Base-by-base conservation (phyloP, 2,329 filamentous ascomycete genomes). In the Shiraia sp. region DNA sequence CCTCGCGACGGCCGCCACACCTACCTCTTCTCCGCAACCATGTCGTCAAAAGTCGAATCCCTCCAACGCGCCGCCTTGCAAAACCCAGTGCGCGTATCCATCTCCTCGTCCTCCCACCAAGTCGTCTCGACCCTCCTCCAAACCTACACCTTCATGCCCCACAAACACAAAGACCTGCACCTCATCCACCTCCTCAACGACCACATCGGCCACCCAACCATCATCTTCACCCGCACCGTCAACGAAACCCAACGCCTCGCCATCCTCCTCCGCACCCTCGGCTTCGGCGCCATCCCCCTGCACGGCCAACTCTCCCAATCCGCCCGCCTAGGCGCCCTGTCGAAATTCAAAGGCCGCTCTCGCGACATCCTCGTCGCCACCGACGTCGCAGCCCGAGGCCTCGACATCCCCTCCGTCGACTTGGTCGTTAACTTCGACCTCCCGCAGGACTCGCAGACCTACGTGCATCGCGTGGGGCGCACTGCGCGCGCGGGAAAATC, bases 291-390 rank as follows among this genome's bases (percentile, higher is more conserved):
- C 3, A 93, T 97, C 46, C 92, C 93, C 0, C 79, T 99, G 0
- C 92, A 99, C 70, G 93, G 92, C 7, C 89, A 96, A 64, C 81
- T 99, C 36, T 90, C 85, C 1, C 93, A 99, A 68, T 88, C 88
- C 1, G 80, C 88, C 12, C 89, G 93, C 54, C 75, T 97, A 1
- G 91, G 90, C 6, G 88, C 93, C 0, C 76, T 99, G 7, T 88
- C 87, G 66, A 97, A 97, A 67, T 97, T 99, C 78, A 85, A 87
- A 40, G 78, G 86, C 3, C 83, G 85, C 6, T 82, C 80, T n/a
- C 79, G 90, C 29, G 83, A 95, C 53, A 92, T 99, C 27, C 80
- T 99, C 3, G 87, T 96, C 3, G 90, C 90, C 9, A 96, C 91
- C 0, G 91, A 96, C 66, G 89, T 96, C n/a, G 91, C 91, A 1